Base-by-base conservation (phyloP, 2,329 filamentous ascomycete species). In the Cadophora sp. region DNA sequence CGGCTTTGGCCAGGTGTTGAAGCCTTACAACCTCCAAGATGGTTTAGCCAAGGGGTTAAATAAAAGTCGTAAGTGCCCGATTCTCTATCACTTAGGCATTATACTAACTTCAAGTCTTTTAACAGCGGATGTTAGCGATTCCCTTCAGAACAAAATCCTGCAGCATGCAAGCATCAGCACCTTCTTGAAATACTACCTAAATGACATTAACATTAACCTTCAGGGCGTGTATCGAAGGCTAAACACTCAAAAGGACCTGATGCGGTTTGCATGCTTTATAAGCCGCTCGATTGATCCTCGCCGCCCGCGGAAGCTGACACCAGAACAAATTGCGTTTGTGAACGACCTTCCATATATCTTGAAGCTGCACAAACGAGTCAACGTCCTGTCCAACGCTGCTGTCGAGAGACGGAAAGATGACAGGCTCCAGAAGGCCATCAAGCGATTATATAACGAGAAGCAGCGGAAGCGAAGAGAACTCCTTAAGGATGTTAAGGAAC, bases 1-100 rank as follows among this genome's bases (percentile, higher is more conserved):
- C 27, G 27, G 50, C 50, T 53, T 53, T 53, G 6, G 27, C n/a
- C 16, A 53, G 50, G 24, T 53, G 27, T 53, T 53, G 6, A 53
- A 53, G 50, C 50, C 50, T n/a, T 53, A 53, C 27, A 30, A 51
- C 48, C 48, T 51, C 11, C 24, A 13, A 51, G 48, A 51, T 51
- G 24, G 48, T 51, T 61, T 64, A 58, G 55, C n/a, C 14, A 58
- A 58, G 41, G 30, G 30, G n/a, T 30, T 58, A 16, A 58, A 58
- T 58, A 18, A 58, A 58, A 39, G 55, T 47, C 36, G 51, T 36
- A 39, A 41, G 48, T 51, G 24, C 22, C 48, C 24, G 48, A 51
- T 51, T 24, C 48, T 27, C 11, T 30, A 50, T 27, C 16, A 16
- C 48, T 51, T 16, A 51, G 22, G 24, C 11, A 27, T 51, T 16